phyloP scores from a whole-genome alignment of 1,284 basidiomycete species.

The Ganoderma meredithae region DNA sequence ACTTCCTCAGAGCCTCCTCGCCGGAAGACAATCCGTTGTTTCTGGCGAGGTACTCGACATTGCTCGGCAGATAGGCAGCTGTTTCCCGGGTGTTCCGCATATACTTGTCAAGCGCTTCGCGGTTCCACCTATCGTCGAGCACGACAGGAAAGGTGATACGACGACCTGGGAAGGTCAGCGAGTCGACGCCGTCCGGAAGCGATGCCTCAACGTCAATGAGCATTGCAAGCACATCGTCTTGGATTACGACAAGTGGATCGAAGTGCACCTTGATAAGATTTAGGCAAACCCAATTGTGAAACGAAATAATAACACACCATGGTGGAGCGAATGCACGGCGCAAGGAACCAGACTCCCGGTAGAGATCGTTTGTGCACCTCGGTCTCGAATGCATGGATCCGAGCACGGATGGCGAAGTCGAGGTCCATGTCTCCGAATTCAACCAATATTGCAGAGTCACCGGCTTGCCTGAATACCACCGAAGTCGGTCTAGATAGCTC shows the following conservation, averaged over 20 bases:
- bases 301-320: conserved; percentile 48
- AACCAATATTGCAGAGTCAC: conserved; percentile 64
- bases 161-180: conserved; percentile 58
- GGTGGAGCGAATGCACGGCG: conserved; percentile 65
- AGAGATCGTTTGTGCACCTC: conserved; percentile 44
- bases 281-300: neutral
- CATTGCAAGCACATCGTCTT: conserved; percentile 48
- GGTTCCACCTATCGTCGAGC: conserved; percentile 66
- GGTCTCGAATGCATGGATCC: conserved; percentile 63
- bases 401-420: conserved; percentile 58
- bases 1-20: conserved; percentile 52
- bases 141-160: conserved; percentile 67
- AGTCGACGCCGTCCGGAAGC: conserved; percentile 49
- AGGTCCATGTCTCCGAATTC: conserved; percentile 62
- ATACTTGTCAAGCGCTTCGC: conserved; percentile 63
- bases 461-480: conserved; percentile 60
- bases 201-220: conserved; percentile 48
- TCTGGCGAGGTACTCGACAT: conserved; percentile 69
- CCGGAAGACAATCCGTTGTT: conserved; percentile 66
- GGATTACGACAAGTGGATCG: conserved; percentile 51
- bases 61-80: conserved; percentile 74
- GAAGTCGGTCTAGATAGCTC: conserved; percentile 33
- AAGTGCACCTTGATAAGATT: conserved; percentile 53
- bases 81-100: conserved; percentile 60
- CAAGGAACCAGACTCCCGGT: conserved; percentile 52